A percentile compares a stretch with the other conserved stretches of the same genome.
Evolutionary conservation across 257 asterid species (phyloP).

Genomic region (Lavandula angustifolia): DNA sequence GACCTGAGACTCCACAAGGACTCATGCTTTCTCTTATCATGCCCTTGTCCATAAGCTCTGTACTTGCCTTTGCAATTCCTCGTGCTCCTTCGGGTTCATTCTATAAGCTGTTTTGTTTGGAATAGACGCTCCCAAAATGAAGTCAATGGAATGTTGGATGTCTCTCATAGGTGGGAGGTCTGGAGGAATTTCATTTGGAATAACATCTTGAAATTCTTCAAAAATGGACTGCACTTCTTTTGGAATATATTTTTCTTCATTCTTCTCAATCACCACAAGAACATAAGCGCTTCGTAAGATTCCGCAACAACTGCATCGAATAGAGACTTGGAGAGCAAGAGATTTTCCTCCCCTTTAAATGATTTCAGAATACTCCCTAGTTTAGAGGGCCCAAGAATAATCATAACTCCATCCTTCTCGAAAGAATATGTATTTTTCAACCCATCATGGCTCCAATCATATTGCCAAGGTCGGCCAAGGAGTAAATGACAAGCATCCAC

Average conservation of each 20-base stretch:
- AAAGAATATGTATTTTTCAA: slow-evolving; percentile 15
- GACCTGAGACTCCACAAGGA: background rate
- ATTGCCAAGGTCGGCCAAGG: slow-evolving; percentile 14
- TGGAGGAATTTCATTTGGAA: background rate
- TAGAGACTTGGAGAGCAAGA: background rate
- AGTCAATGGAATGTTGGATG: background rate
- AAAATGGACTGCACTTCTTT: background rate
- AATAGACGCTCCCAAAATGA: background rate
- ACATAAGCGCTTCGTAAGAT: background rate
- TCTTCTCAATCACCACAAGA: slow-evolving; percentile 6
- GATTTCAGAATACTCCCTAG: background rate
- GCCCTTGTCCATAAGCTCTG: background rate
- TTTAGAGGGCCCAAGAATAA: slow-evolving; percentile 9
- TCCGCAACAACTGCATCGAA: background rate
- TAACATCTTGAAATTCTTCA: background rate
- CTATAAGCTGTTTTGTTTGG: slow-evolving; percentile 5
- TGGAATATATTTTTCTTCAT: background rate
- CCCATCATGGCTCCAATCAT: slow-evolving; percentile 25
- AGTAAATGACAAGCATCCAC: slow-evolving; percentile 10
- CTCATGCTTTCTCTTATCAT: background rate
- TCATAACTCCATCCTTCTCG: slow-evolving; percentile 8
- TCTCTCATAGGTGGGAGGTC: background rate
- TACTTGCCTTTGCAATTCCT: slow-evolving; percentile 4
- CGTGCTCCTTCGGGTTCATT: slow-evolving; percentile 3
- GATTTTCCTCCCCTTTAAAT: background rate